phyloP scores from a whole-genome alignment of 768 basidiomycete species.

The Lactifluus piperatus region DNA sequence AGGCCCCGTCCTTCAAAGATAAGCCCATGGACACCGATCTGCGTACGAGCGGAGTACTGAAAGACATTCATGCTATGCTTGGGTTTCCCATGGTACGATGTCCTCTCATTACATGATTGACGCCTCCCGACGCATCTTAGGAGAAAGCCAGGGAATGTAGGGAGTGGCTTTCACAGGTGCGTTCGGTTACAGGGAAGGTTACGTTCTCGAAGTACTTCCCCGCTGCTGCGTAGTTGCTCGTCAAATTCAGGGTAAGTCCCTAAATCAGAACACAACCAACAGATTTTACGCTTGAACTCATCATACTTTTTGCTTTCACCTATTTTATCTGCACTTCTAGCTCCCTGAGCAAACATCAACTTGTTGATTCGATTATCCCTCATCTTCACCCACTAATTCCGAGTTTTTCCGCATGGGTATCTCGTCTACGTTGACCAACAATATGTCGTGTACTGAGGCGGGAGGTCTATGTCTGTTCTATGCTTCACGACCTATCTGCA shows the following conservation, averaged over 20 bases:
- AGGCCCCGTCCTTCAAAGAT: neutral
- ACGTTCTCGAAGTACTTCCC: conserved; percentile 7
- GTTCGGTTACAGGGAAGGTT: neutral
- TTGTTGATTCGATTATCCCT: neutral
- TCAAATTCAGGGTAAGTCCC: neutral
- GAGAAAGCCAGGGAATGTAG: neutral
- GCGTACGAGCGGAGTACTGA: neutral
- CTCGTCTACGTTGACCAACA: neutral
- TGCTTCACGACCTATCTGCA: neutral
- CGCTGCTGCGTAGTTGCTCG: neutral
- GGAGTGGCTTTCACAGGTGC: conserved; percentile 4
- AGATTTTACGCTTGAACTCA: neutral
- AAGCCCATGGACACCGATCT: neutral
- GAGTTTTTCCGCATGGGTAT: neutral
- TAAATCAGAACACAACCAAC: neutral
- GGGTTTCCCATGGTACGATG: conserved; percentile 6
- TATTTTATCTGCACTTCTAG: neutral
- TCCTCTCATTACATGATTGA: neutral
- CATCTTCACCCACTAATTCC: neutral
- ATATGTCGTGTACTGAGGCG: neutral
- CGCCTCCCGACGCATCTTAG: neutral
- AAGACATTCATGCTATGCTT: conserved; percentile 9
- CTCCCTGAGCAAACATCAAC: neutral
- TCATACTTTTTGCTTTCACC: neutral
- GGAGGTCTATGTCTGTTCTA: neutral